Conservation (phyloP, 495 filamentous ascomycete species). For the Neurospora tetrasperma region DNA sequence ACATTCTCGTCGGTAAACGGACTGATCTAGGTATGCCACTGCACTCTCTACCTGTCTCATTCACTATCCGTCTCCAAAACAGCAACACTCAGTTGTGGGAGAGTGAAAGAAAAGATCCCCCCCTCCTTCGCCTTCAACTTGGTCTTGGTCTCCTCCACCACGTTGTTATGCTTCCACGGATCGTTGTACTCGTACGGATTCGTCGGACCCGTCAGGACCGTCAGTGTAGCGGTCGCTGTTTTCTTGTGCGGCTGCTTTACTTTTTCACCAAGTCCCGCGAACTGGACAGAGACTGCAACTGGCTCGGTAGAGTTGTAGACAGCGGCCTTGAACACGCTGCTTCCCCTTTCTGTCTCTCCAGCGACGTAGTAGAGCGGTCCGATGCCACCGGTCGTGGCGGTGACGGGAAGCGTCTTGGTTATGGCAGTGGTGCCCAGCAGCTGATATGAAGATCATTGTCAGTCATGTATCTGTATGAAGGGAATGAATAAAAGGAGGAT, state of each 20-base stretch:
- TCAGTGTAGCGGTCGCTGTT: slow-evolving; percentile 42
- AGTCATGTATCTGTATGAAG: slow-evolving; percentile 3
- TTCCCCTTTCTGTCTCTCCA: slow-evolving; percentile 23
- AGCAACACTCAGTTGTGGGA: slow-evolving; percentile 43
- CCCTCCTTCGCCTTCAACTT: slow-evolving; percentile 34
- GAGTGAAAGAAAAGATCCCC: slow-evolving; percentile 38
- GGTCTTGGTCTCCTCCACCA: slow-evolving; percentile 31
- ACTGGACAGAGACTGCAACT: slow-evolving; percentile 41
- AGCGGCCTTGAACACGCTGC: slow-evolving; percentile 49
- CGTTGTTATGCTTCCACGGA: slow-evolving; percentile 24
- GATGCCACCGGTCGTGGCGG: slow-evolving; percentile 28
- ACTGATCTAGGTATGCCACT: not conserved
- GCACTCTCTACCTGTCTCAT: not conserved
- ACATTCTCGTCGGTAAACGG: not conserved
- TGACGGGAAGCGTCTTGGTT: slow-evolving; percentile 42
- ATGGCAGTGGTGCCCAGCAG: slow-evolving; percentile 43
- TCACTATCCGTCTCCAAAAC: slow-evolving; percentile 30
- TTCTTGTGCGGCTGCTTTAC: not conserved
- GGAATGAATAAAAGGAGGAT: no score
- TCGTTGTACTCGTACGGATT: slow-evolving; percentile 31
- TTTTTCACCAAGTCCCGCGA: slow-evolving; percentile 37
- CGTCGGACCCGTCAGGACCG: slow-evolving; percentile 44
- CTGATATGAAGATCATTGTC: slow-evolving; percentile 28
- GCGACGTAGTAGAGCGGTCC: slow-evolving; percentile 53
- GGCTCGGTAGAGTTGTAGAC: slow-evolving; percentile 51